Evolutionary conservation across 208 protist species (phyloP), one percentile per base, ranked within the genome.

Genomic region (Wallacemonas sp.): DNA sequence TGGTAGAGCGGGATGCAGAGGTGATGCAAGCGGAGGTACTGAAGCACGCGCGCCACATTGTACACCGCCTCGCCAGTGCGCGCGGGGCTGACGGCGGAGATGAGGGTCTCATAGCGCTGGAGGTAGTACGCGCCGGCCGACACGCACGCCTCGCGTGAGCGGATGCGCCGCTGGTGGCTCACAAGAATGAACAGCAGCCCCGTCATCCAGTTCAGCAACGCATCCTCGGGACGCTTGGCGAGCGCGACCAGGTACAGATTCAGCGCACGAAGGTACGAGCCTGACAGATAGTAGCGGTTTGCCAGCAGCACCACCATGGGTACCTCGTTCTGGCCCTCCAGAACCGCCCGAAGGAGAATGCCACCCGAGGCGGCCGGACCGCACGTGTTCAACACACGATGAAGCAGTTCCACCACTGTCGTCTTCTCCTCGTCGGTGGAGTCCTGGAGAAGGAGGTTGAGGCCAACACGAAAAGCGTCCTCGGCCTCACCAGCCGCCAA

Each of bases 1-100:
- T 91, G 79, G 70, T 96, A 96, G 14, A 96, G 72, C 30, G 88
- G 91, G 5, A 88, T 59, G 68, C 75, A 78, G 44, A 92, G 77
- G 51, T 93, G 72, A 41, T 77, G 68, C 55, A 93, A 47, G 31
- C 76, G 56, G 24, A 96, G 73, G 59, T 86, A 91, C 42, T 96
- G 91, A 28, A 93, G 58, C 21, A 81, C 81, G 36, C 88, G 72
- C 2, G 88, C 91, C n/a, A 76, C 69, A 80, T 96, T 96, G 79
- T 94, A 96, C 14, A 91, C 63, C 6, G 81, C 80, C 79, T 96
- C 91, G 12, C 87, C 90, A 0, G 62, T 68, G 21, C 77, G 66
- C 19, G 62, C 30, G 15, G 79, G 64, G 45, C 80, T 80, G 44
- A 85, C 21, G 6, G 77, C 70, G 14, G 79, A 67, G 33, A 82